Evolutionary conservation across 2,329 filamentous ascomycete species (phyloP).

Genomic region (Scedosporium aurantiacum): DNA sequence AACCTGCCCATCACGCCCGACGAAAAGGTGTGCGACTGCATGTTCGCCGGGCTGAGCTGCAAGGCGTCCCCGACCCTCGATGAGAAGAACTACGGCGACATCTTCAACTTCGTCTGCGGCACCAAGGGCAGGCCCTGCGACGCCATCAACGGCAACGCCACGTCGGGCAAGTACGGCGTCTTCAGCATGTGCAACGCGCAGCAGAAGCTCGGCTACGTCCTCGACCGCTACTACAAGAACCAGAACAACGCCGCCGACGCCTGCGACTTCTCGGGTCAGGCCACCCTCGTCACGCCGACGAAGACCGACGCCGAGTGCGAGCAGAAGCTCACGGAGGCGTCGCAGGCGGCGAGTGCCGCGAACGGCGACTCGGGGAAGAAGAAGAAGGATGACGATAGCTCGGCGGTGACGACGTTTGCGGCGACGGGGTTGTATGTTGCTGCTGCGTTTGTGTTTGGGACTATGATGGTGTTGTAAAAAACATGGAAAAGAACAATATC

Average conservation of each 20-base stretch:
- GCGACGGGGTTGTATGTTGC: not conserved
- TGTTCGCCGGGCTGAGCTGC: conserved; percentile 65
- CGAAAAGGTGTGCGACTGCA: conserved; percentile 70
- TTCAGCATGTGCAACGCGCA: conserved; percentile 65
- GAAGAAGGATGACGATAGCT: not conserved
- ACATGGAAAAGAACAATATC: not conserved
- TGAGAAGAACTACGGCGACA: conserved; percentile 46
- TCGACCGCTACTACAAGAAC: conserved; percentile 60
- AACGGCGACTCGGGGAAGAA: not conserved
- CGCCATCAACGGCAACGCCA: conserved; percentile 58
- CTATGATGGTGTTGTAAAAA: not conserved
- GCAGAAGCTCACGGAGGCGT: conserved; percentile 50
- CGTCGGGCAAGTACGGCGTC: conserved; percentile 59
- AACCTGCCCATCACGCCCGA: conserved; percentile 76
- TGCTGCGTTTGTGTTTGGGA: not conserved
- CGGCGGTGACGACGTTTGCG: not conserved
- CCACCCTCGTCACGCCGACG: conserved; percentile 38
- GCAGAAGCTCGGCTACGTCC: conserved; percentile 62
- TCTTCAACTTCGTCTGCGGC: conserved; percentile 69
- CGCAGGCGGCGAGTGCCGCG: not conserved
- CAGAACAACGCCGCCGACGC: conserved; percentile 40
- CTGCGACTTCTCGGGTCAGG: conserved; percentile 63
- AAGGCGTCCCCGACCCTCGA: conserved; percentile 48
- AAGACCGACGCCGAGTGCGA: conserved; percentile 42
- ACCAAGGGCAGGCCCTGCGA: conserved; percentile 43